Conservation (phyloP, 73 alveolate genomes). For the Paramecium caudatum region DNA sequence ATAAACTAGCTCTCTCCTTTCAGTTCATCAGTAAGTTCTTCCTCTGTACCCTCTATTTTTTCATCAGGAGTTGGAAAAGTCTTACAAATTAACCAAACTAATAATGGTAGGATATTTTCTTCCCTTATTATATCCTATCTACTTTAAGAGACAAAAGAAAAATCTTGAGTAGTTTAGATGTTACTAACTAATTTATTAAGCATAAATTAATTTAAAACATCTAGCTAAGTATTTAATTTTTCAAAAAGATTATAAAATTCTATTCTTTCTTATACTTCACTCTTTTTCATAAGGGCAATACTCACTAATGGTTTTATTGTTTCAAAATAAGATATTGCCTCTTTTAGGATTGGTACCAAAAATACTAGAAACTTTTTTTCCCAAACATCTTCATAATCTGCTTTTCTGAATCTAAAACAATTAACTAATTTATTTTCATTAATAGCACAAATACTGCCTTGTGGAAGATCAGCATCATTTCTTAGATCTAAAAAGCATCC, state of each 20-base stretch:
- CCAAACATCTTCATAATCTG: conserved; percentile 63
- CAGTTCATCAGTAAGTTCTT: background rate
- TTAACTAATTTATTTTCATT: background rate
- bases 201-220: conserved; percentile 15
- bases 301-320: background rate
- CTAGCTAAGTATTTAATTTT: background rate
- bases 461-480: background rate
- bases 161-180: conserved; percentile 30
- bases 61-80: conserved; percentile 46
- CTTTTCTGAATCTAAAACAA: background rate
- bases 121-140: conserved; percentile 55
- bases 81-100: conserved; percentile 23
- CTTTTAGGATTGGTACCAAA: conserved; percentile 28
- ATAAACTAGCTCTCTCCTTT: conserved; percentile 17
- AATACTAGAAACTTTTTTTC: conserved; percentile 49
- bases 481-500: conserved; percentile 28
- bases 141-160: conserved; percentile 51
- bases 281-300: background rate
- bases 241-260: conserved; percentile 24
- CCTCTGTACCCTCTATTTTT: conserved; percentile 1
- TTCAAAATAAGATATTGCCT: conserved; percentile 54
- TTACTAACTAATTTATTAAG: conserved; percentile 44
- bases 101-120: conserved; percentile 57
- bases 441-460: background rate
- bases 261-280: conserved; percentile 35